These are phyloP conservation scores for Phialophora chinensis DNA, from an alignment of 2,329 filamentous ascomycete genomes.

Conservation along the genomic window DNA sequence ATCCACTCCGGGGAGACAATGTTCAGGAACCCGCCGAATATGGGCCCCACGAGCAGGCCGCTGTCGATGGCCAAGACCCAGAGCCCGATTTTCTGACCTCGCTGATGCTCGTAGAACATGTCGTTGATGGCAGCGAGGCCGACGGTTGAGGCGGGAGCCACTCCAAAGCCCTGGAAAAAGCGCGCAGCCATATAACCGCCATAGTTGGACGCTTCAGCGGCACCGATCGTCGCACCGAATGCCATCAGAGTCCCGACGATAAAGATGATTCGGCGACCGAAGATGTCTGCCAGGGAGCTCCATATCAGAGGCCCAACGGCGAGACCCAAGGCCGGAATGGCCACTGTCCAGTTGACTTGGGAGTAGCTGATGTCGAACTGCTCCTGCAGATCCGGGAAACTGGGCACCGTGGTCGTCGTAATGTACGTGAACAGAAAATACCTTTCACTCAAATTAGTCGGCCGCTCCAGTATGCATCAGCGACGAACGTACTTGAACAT, in stretches of 20 bases:
- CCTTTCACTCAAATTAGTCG: constrained; percentile 40
- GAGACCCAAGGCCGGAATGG: constrained; percentile 59
- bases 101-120: constrained; percentile 63
- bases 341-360: constrained; percentile 62
- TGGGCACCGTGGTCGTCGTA: constrained; percentile 63
- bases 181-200: constrained; percentile 62
- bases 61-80: constrained; percentile 64
- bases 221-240: constrained; percentile 51
- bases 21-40: constrained; percentile 60
- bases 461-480: constrained; percentile 4
- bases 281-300: constrained; percentile 58
- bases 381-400: constrained; percentile 57
- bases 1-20: constrained; percentile 58
- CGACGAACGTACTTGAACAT: constrained; percentile 56
- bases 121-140: constrained; percentile 62
- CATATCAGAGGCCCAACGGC: constrained; percentile 59
- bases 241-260: constrained; percentile 53
- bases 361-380: constrained; percentile 54
- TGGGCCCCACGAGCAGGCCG: constrained; percentile 57
- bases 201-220: constrained; percentile 51
- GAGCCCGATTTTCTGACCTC: constrained; percentile 61
- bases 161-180: constrained; percentile 64
- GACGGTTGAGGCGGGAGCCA: constrained; percentile 60
- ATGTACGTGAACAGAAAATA: constrained; percentile 66
- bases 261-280: constrained; percentile 59